Base-by-base conservation (phyloP, 139 green algal genomes). In the Deuterostichococcus epilithicus region DNA sequence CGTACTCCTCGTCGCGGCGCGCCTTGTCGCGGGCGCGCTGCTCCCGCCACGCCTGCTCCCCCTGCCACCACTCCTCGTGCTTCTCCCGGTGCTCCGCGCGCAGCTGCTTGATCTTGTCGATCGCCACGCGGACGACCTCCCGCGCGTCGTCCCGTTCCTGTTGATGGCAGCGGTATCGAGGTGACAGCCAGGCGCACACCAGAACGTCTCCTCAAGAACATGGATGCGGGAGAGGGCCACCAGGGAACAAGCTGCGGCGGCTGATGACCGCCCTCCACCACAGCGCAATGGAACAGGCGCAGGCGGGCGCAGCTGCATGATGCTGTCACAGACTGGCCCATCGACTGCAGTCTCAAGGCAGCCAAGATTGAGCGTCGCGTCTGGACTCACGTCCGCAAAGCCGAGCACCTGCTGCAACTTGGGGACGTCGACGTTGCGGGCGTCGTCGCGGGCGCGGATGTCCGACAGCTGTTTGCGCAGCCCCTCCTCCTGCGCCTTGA, bases 31-130 rank as follows among this genome's bases (percentile, higher is more conserved):
- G 52, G 52, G 52, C 52, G 52, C 52, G 52, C 52, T 63, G 52
- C 52, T 63, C 52, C 18, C 52, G 52, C 26, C 78, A 81, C 30
- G 72, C 76, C 30, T 72, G 73, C 75, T 87, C 78, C 3, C 70
- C 60, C 34, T 72, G 35, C 36, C 76, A 88, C 75, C 83, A 91
- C 78, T 90, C 79, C 65, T 92, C 78, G 76, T 88, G 70, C 74
- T 79, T 79, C 66, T 71, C 66, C 4, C 76, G 73, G 13, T 84
- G 73, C 20, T 71, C 70, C 23, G 74, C 79, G 18, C 87, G 45
- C 36, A 72, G 60, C 52, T 37, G 33, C 4, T 69, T 67, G 34
- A 88, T 47, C 52, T 85, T 70, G 13, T 83, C 39, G 67, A 89
- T 68, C 36, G 85, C 39, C 38, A 73, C 77, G 72, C 90, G 90